Evolutionary conservation across 495 filamentous ascomycete species (phyloP), one percentile per base, ranked within the genome.

Genomic region (Podospora tetraspora): DNA sequence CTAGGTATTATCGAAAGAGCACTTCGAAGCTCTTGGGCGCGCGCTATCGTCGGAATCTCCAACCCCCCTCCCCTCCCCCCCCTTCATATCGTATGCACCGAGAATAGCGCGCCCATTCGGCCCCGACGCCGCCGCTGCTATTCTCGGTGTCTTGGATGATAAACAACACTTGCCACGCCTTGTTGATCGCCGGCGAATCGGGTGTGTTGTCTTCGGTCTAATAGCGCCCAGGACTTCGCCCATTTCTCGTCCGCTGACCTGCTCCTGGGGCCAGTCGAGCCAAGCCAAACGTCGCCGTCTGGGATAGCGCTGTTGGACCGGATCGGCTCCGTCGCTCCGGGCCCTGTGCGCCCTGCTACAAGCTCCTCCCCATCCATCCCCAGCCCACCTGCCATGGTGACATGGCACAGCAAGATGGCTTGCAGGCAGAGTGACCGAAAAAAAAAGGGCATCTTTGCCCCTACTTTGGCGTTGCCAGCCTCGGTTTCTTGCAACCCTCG

Each of bases 81-180:
- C 43, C 19, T 52, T 52, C 43, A 52, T 52, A 43, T 64, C 52
- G 62, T 37, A 64, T 37, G 62, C 22, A 25, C 62, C 10, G 56
- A 30, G 30, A 57, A 66, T 25, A 56, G 58, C 25, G 43, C 27
- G 52, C 63, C 57, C 43, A 30, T 56, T 59, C 25, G 34, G 58
- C 25, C 58, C 65, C 30, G 43, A 43, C 37, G 34, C 27, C 57
- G 27, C 27, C 5, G 30, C 65, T 66, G 58, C 65, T 66, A 66
- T 66, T 66, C 65, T 66, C 60, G 60, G 32, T 29, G 22, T 22
- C 29, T 29, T 22, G 16, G 30, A 9, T 60, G 43, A 52, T 52
- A 52, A 52, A 52, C 43, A 52, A n/a, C 43, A 52, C 43, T 8
- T 52, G 43, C 43, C 16, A 9, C 59, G 59, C 59, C 59, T 29